phyloP scores from a whole-genome alignment of 164 flowering plant species.

The Hamamelis virginiana region DNA sequence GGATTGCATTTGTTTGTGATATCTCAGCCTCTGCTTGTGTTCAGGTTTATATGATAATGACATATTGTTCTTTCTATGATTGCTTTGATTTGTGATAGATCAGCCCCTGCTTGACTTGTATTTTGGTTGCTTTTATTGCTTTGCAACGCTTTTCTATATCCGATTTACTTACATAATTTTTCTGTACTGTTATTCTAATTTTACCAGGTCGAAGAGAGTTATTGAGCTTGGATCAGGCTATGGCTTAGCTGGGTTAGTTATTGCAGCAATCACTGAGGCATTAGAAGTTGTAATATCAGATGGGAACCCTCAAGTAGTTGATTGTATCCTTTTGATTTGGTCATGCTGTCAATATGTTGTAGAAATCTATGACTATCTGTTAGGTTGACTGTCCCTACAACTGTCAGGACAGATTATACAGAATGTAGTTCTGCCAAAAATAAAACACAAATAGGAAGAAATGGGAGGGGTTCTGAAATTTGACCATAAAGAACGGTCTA shows the following conservation, averaged over 20 bases:
- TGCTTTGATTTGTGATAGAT: not conserved
- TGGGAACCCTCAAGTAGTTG: conserved; percentile 95
- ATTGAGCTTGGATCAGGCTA: conserved; percentile 98
- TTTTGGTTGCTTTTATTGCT: not conserved
- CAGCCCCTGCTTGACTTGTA: not conserved
- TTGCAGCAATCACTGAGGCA: conserved; percentile 77
- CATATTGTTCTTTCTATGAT: not conserved
- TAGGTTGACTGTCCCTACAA: not conserved
- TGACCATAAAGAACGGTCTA: too few species aligned
- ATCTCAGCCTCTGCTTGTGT: too few species aligned
- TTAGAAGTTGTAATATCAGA: conserved; percentile 81
- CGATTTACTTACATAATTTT: not conserved
- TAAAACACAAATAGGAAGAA: not conserved
- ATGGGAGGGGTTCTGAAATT: too few species aligned
- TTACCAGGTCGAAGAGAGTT: conserved; percentile 61
- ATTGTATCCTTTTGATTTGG: conserved; percentile 80
- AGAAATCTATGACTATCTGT: not conserved
- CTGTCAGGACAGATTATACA: not conserved
- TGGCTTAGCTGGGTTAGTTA: conserved; percentile 90
- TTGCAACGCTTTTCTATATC: not conserved
- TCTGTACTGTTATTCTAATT: not conserved
- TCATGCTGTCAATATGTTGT: not conserved
- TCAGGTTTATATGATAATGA: conserved; percentile 40
- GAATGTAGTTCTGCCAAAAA: not conserved
- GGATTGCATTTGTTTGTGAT: not conserved